Evolutionary conservation across 2,329 filamentous ascomycete species (phyloP), one percentile per base, ranked within the genome.

Genomic region (Alternaria viburni): DNA sequence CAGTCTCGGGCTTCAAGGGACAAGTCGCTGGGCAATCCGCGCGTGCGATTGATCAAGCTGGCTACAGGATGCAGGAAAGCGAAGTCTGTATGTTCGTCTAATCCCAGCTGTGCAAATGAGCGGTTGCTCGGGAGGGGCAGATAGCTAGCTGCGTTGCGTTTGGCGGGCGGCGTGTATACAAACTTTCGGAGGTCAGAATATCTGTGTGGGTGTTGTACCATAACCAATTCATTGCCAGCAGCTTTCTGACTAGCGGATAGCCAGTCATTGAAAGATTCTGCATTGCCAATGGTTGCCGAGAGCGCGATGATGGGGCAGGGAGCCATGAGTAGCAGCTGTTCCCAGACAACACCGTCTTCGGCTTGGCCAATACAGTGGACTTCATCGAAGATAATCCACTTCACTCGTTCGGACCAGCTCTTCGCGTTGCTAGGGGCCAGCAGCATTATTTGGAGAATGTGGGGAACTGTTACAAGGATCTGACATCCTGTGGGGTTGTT

Each of bases 101-200:
- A 75, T 49, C 83, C 86, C 28, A 85, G 77, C 21, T 81, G 81
- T 6, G 74, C 73, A 50, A 81, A 75, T 1, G 69, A 70, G 5
- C 73, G 71, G 17, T 71, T 67, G 4, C 76, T 69, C 0, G 75
- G 59, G 1, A 91, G 76, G 0, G 86, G 87, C 11, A 83, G 72
- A 69, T 91, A 91, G 0, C 74, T 69, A 30, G 66, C 52, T n/a
- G 62, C 11, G 23, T 61, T 43, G 79, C 73, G 0, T 11, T 69
- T 64, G 84, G 61, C 57, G 13, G 84, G 3, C 36, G 88, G 84
- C 0, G 82, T 77, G 75, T 91, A 93, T 36, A 88, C 77, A 69
- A 91, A 93, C 71, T 93, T 93, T n/a, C 91, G 85, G 2, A 95
- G 81, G 74, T 95, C 91, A 0, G 90, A 93, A 77, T 93, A 94